Conservation (phyloP, 352 stramenopile genomes). For the Phytophthora multivora region DNA sequence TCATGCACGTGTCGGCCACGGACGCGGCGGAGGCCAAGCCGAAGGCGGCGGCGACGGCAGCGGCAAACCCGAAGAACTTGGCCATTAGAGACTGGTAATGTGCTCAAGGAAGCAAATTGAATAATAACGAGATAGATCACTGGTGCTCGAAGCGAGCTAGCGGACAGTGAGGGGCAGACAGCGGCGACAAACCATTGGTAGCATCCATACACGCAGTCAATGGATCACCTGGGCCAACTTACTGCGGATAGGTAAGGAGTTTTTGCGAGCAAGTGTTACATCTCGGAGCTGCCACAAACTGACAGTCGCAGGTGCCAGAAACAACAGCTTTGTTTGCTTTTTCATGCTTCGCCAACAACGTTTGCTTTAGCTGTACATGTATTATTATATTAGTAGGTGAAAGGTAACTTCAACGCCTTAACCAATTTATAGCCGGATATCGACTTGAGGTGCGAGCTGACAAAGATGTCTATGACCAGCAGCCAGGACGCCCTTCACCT, state of each 20-base stretch:
- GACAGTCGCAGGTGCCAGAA: conserved; percentile 15
- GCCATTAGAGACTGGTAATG: conserved; percentile 28
- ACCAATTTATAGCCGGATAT: conserved; percentile 7
- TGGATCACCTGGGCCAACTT: conserved; percentile 21
- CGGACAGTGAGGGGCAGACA: conserved; percentile 14
- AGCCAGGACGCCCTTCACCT: not conserved
- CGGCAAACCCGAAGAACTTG: conserved; percentile 27
- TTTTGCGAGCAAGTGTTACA: conserved; percentile 17
- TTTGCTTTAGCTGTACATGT: no score
- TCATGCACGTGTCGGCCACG: conserved; percentile 39
- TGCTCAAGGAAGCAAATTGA: conserved; percentile 32
- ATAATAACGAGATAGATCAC: conserved; percentile 17
- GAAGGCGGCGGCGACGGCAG: conserved; percentile 8
- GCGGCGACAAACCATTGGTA: conserved; percentile 2
- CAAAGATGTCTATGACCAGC: conserved; percentile 10
- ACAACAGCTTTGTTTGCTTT: not conserved
- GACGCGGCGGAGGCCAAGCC: conserved; percentile 23
- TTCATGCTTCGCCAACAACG: no score
- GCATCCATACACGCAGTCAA: conserved; percentile 11
- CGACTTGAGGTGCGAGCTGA: conserved; percentile 17
- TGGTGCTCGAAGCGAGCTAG: not conserved
- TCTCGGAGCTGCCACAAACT: conserved; percentile 15
- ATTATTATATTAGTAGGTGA: no score
- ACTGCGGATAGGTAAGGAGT: conserved; percentile 22
- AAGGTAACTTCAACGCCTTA: conserved; percentile 14